Evolutionary conservation across 805 yeast species (phyloP), one percentile per base, ranked within the genome.

Genomic region (Schwanniomyces polymorphus): DNA sequence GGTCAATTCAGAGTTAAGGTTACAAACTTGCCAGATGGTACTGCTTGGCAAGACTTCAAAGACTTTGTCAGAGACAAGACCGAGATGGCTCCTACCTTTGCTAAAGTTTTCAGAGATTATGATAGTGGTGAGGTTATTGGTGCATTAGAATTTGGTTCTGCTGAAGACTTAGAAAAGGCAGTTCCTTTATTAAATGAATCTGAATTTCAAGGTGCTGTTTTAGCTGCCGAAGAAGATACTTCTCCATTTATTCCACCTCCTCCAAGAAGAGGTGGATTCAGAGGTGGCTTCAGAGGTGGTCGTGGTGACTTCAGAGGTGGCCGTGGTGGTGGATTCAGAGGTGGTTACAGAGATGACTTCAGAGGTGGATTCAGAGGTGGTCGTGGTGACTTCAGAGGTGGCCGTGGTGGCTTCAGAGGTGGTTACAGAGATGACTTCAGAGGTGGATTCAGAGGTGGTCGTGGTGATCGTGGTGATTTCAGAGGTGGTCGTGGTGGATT

Each of bases 41-140:
- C 88, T 48, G 84, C 89, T 43, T 88, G 95, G 95, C 94, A 88
- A 76, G 92, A 86, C 60, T 79, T 88, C 63, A 88, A 91, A 75
- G 98, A 92, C 74, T 83, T 88, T 64, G 91, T 90, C 55, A 80
- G 96, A 65, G 91, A 86, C 51, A 86, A 82, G 68, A 82, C 80
- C 47, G 73, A 79, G 52, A 66, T 78, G 53, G 79, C 82, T 49
- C 87, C 90, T 48, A 80, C 85, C 28, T 86, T 85, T 55, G 74
- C 75, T 57, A 69, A 72, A 63, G 74, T 72, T 67, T 78, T 59
- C 73, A 76, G 74, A 66, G 77, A 67, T 69, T 78, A 61, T 62
- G 75, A 62, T 66, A 67, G 67, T 65, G 69, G 70, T 54, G 75
- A 69, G 60, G 72, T 64, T 60, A 68, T 63, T 42, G 82, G 84